A percentile compares a stretch with the other conserved stretches of the same genome.
Conservation (phyloP, 2,329 filamentous ascomycete species). For the Microdochium bolleyi region DNA sequence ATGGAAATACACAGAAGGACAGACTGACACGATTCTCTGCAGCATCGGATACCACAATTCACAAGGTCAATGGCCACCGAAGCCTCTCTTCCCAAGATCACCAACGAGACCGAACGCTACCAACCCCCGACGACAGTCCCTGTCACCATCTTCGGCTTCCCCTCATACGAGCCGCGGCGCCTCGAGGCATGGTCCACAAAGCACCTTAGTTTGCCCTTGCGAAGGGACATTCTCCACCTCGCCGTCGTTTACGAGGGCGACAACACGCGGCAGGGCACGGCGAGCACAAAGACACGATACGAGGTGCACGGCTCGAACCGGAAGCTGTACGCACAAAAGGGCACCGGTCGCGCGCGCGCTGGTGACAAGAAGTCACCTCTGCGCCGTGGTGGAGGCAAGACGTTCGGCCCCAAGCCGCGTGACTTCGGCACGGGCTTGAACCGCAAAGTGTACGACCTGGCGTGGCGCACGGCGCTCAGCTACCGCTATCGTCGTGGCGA, state of each 20-base stretch:
- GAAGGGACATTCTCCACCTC: conserved; percentile 85
- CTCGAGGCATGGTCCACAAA: conserved; percentile 73
- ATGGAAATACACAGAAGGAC: conserved; percentile 3
- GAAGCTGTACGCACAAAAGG: conserved; percentile 85
- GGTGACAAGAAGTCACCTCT: conserved; percentile 79
- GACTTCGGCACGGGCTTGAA: conserved; percentile 82
- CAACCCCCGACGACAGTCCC: conserved; percentile 45
- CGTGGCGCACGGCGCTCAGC: conserved; percentile 88
- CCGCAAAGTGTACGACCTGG: conserved; percentile 87
- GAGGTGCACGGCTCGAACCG: conserved; percentile 77
- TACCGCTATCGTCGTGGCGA: conserved; percentile 86
- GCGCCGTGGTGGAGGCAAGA: conserved; percentile 76
- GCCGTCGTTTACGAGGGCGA: conserved; percentile 92
- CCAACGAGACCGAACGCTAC: conserved; percentile 19
- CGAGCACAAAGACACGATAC: conserved; percentile 69
- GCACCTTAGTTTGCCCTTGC: conserved; percentile 79
- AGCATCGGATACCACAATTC: conserved; percentile 25
- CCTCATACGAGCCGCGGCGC: conserved; percentile 72
- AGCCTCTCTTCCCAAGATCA: conserved; percentile 27
- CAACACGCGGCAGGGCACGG: conserved; percentile 77
- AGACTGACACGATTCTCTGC: conserved; percentile 2
- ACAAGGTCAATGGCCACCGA: conserved; percentile 51
- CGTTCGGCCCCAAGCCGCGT: conserved; percentile 82
- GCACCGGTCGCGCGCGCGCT: conserved; percentile 68
- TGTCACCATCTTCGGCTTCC: conserved; percentile 85